These are phyloP conservation scores for Heracleum sosnowskyi DNA, from an alignment of 129 eudicot species.

Conservation along the genomic window DNA sequence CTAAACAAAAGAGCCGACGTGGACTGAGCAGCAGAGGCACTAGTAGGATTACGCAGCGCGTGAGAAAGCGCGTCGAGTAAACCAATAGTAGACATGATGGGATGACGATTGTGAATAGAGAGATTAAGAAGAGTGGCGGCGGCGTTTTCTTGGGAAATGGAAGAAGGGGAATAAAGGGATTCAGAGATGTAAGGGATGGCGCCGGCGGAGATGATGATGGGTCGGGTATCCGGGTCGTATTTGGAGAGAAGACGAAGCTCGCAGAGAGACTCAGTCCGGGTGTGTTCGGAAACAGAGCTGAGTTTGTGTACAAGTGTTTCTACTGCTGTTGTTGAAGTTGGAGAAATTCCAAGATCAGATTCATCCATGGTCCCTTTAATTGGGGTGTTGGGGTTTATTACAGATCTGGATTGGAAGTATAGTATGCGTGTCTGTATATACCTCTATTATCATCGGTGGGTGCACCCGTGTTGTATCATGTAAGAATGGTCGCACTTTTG, in stretches of 20 bases:
- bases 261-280: slow-evolving; percentile 68
- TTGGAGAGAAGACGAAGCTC: slow-evolving; percentile 82
- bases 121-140: slow-evolving; percentile 70
- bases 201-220: slow-evolving; percentile 52
- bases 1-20: slow-evolving; percentile 71
- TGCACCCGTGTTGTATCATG: background rate
- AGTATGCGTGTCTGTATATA: too few relatives aligned
- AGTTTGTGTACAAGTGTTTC: slow-evolving; percentile 47
- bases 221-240: slow-evolving; percentile 61
- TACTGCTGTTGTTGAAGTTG: slow-evolving; percentile 46
- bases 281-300: slow-evolving; percentile 73
- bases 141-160: slow-evolving; percentile 60
- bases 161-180: slow-evolving; percentile 51
- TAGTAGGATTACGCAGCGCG: slow-evolving; percentile 57
- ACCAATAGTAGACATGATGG: slow-evolving; percentile 65
- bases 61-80: slow-evolving; percentile 83
- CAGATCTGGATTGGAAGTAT: background rate
- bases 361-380: background rate
- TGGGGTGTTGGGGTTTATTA: background rate
- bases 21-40: slow-evolving; percentile 55
- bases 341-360: slow-evolving; percentile 39
- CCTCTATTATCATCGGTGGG: background rate
- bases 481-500: background rate
- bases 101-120: slow-evolving; percentile 57
- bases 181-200: slow-evolving; percentile 75